Conservation (phyloP, 495 filamentous ascomycete genomes). For the Delitschia confertaspora region DNA sequence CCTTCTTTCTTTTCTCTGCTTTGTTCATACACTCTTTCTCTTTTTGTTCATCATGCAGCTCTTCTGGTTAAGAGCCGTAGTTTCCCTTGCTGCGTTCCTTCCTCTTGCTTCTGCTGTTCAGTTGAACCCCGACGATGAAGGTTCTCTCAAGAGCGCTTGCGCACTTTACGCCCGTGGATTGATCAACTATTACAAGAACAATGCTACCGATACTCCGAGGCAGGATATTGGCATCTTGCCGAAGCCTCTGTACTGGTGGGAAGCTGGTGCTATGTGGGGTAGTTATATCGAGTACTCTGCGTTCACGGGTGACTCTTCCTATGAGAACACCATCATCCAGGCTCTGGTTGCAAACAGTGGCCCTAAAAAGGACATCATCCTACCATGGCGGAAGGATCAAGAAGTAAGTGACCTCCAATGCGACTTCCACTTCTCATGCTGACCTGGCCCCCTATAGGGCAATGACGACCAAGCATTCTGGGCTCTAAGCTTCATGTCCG, state of each 20-base stretch:
- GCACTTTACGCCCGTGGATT: constrained; percentile 43
- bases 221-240: constrained; percentile 28
- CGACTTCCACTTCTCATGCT: constrained; percentile 29
- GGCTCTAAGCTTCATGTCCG: constrained; percentile 63
- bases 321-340: constrained; percentile 29
- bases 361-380: constrained; percentile 33
- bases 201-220: constrained; percentile 7
- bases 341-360: constrained; percentile 35
- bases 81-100: constrained; percentile 18
- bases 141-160: constrained; percentile 44
- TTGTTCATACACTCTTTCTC: not conserved
- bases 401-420: constrained; percentile 7
- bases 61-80: constrained; percentile 1
- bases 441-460: constrained; percentile 34
- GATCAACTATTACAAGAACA: constrained; percentile 36
- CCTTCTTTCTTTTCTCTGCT: constrained; percentile 4
- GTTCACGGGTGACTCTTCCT: constrained; percentile 31
- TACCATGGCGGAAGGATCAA: constrained; percentile 22
- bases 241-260: constrained; percentile 38
- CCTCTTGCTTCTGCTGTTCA: constrained; percentile 21
- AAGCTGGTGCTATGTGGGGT: constrained; percentile 32
- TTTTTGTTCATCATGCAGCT: constrained; percentile 21
- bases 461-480: constrained; percentile 80
- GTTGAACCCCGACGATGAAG: constrained; percentile 38
- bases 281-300: constrained; percentile 27